Evolutionary conservation across 2,329 filamentous ascomycete species (phyloP).

Genomic region (Aspergillus tanneri): DNA sequence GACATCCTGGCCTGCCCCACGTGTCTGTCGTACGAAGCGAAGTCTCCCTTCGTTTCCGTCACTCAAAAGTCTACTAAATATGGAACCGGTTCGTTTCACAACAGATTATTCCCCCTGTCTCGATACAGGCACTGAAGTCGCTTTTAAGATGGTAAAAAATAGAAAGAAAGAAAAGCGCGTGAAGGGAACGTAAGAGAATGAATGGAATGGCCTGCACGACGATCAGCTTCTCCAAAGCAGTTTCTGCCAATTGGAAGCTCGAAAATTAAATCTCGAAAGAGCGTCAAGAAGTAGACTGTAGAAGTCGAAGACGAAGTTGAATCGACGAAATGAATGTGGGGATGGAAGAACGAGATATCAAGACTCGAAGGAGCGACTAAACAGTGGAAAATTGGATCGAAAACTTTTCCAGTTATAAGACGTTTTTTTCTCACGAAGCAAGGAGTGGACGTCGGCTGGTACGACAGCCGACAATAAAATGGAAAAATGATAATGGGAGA

Average conservation of each 20-base stretch:
- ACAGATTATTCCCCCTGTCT: background rate
- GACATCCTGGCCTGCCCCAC: slow-evolving; percentile 14
- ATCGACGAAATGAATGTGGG: background rate
- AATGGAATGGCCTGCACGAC: slow-evolving; percentile 15
- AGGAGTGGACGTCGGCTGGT: slow-evolving; percentile 27
- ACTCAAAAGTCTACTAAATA: background rate
- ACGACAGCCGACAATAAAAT: slow-evolving; percentile 16
- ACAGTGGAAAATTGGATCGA: background rate
- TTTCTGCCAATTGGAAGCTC: background rate
- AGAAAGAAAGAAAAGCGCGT: too few relatives aligned
- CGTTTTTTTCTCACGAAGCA: slow-evolving; percentile 11
- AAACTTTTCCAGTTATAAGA: background rate
- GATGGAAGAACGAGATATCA: background rate
- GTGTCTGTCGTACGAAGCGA: background rate
- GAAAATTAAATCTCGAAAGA: slow-evolving; percentile 8
- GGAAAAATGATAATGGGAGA: slow-evolving; percentile 8
- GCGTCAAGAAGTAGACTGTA: slow-evolving; percentile 7
- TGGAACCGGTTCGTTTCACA: background rate
- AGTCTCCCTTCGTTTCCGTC: background rate
- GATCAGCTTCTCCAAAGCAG: slow-evolving; percentile 8
- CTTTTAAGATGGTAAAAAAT: too few relatives aligned
- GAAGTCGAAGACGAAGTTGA: slow-evolving; percentile 7
- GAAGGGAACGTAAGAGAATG: background rate
- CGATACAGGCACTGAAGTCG: too few relatives aligned
- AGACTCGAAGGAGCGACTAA: slow-evolving; percentile 12